Base-by-base conservation (phyloP, 2,329 filamentous ascomycete genomes). In the Graphiopsis chlorocephala region DNA sequence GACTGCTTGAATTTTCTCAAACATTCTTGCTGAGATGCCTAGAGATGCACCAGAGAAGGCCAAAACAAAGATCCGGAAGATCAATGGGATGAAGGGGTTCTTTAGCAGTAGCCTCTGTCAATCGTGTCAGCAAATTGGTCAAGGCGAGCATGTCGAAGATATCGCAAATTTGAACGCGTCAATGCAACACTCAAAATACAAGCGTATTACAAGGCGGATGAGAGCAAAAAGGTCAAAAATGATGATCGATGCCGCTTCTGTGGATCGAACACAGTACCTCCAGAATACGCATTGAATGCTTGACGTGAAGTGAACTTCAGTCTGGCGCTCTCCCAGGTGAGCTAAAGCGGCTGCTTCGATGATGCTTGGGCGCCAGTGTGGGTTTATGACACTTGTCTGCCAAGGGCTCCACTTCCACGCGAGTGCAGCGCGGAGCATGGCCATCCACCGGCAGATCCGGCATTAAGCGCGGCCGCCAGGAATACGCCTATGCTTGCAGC, bases 31-130 rank as follows among this genome's bases (percentile, higher is more conserved):
- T 1, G 93, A 89, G 10, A 99, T 83, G 15, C 87, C 91, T 26
- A 99, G 85, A 4, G 93, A 93, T 63, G 92, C 82, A 45, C 91
- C 85, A 2, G 93, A 96, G 67, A 96, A 96, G 65, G 88, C 83
- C 75, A 97, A 88, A 58, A 97, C 92, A 15, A 86, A 89, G 23
- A 96, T 80, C 61, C 95, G 91, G 75, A 97, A 92, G 15, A 90
- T 81, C 63, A 97, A 82, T 2, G 95, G 95, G 1, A 97, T 90
- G 68, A 97, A 88, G 14, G 93, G 90, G 73, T 93, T 92, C 65
- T 89, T 88, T 72, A 97, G 82, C 29, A 96, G 82, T 42, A 86
- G 85, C 61, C 85, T 84, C 82, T 78, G 69, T 20, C 14, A 17
- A 20, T 29, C 5, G 25, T 15, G 61, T 69, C 45, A 69, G 67